phyloP scores from a whole-genome alignment of 2,329 filamentous ascomycete genomes.

The Fusarium algeriense region DNA sequence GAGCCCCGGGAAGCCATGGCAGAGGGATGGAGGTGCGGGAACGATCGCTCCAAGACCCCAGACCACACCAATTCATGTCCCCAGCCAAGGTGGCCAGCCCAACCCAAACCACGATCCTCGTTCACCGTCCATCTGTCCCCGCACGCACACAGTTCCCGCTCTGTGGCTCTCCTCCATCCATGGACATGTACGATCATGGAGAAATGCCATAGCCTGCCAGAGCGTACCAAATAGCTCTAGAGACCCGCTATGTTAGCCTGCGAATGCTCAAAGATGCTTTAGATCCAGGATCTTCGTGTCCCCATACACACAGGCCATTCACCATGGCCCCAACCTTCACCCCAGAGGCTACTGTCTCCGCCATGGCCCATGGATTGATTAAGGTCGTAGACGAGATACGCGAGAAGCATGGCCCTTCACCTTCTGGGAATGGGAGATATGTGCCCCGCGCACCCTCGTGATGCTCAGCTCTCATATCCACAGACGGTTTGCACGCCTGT shows the following conservation, averaged over 20 bases:
- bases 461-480: slow-evolving; percentile 38
- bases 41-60: slow-evolving; percentile 50
- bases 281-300: slow-evolving; percentile 38
- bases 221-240: slow-evolving; percentile 20
- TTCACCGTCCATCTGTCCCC: slow-evolving; percentile 26
- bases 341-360: slow-evolving; percentile 34
- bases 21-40: slow-evolving; percentile 50
- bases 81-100: slow-evolving; percentile 12
- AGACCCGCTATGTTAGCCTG: slow-evolving; percentile 31
- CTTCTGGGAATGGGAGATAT: slow-evolving; percentile 24
- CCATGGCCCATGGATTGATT: slow-evolving; percentile 32
- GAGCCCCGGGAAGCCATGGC: not conserved
- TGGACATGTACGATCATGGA: slow-evolving; percentile 30
- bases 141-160: slow-evolving; percentile 43
- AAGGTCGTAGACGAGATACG: slow-evolving; percentile 42
- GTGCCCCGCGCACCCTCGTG: slow-evolving; percentile 42
- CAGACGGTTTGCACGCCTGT: slow-evolving; percentile 18
- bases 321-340: slow-evolving; percentile 34
- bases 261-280: slow-evolving; percentile 22
- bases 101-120: slow-evolving; percentile 29
- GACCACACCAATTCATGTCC: slow-evolving; percentile 43
- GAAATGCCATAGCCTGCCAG: slow-evolving; percentile 24
- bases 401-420: slow-evolving; percentile 42
- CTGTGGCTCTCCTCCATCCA: slow-evolving; percentile 30
- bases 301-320: slow-evolving; percentile 35